phyloP scores from a whole-genome alignment of 2,329 filamentous ascomycete species.

The Cytospora leucostoma region DNA sequence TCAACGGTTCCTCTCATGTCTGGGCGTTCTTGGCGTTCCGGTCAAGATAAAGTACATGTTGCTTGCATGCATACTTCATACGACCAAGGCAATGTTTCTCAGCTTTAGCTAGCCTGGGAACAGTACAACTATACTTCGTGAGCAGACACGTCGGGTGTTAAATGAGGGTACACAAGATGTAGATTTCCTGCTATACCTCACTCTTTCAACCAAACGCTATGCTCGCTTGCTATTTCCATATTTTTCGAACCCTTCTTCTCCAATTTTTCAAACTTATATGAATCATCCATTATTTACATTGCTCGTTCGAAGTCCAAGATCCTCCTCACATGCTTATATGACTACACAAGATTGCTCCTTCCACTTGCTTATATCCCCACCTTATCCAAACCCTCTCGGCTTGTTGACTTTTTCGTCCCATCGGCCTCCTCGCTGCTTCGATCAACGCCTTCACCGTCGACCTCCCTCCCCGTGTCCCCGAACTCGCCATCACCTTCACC shows the following conservation, averaged over 20 bases:
- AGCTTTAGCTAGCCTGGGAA: background rate
- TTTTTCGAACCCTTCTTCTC: background rate
- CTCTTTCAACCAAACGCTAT: conserved; percentile 13
- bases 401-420: background rate
- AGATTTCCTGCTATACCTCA: conserved; percentile 4
- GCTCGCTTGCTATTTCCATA: background rate
- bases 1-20: conserved; percentile 15
- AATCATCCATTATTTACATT: background rate
- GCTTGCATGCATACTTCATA: background rate
- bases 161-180: conserved; percentile 8
- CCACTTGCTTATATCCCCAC: background rate
- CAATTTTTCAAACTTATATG: background rate
- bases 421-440: background rate
- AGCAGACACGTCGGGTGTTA: background rate
- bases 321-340: no score
- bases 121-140: conserved; percentile 5
- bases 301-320: background rate
- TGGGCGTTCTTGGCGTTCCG: conserved; percentile 4
- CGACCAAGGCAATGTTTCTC: background rate
- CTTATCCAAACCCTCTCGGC: background rate
- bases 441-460: background rate
- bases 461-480: background rate
- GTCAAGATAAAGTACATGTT: background rate
- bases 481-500: background rate
- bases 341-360: no score